A percentile compares a stretch with the other conserved stretches of the same genome.
Conservation (phyloP, 1,139 yeast genomes). For the Yamadazyma spencermartinsiae region DNA sequence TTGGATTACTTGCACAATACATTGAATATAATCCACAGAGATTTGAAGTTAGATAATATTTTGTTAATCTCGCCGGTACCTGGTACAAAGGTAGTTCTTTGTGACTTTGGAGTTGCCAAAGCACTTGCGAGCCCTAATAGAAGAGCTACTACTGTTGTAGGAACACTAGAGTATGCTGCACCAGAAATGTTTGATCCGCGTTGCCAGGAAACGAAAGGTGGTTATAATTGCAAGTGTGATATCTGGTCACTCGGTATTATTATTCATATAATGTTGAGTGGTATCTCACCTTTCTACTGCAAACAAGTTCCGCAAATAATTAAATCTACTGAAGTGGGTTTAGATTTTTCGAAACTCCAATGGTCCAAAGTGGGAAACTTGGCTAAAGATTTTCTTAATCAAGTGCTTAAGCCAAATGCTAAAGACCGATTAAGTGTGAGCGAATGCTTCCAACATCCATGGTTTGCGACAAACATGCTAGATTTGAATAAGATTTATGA, state of each 20-base stretch:
- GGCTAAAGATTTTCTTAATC: conserved; percentile 46
- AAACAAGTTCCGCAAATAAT: conserved; percentile 37
- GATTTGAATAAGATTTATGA: conserved; percentile 18
- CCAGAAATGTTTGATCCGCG: conserved; percentile 43
- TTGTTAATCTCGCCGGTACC: conserved; percentile 52
- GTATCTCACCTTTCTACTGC: conserved; percentile 62
- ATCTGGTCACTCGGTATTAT: conserved; percentile 69
- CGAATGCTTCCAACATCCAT: conserved; percentile 35
- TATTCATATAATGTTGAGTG: conserved; percentile 54
- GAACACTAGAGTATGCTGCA: conserved; percentile 69
- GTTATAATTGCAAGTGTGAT: conserved; percentile 60
- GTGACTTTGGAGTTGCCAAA: conserved; percentile 71
- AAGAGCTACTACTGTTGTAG: conserved; percentile 58
- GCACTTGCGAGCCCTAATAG: conserved; percentile 15
- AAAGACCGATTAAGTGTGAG: conserved; percentile 30
- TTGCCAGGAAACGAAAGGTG: conserved; percentile 14
- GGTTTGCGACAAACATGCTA: conserved; percentile 37
- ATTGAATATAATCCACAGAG: conserved; percentile 22
- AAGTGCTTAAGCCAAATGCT: conserved; percentile 28
- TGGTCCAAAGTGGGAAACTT: conserved; percentile 29
- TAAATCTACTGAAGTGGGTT: conserved; percentile 39
- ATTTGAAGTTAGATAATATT: conserved; percentile 53
- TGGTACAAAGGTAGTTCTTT: conserved; percentile 51
- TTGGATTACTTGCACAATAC: conserved; percentile 49
- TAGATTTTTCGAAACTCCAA: conserved; percentile 37